A percentile compares a stretch with the other conserved stretches of the same genome.
Evolutionary conservation across 371 early-diverging fungal genomes (phyloP).

Genomic region (Dinochytrium kinnereticum): DNA sequence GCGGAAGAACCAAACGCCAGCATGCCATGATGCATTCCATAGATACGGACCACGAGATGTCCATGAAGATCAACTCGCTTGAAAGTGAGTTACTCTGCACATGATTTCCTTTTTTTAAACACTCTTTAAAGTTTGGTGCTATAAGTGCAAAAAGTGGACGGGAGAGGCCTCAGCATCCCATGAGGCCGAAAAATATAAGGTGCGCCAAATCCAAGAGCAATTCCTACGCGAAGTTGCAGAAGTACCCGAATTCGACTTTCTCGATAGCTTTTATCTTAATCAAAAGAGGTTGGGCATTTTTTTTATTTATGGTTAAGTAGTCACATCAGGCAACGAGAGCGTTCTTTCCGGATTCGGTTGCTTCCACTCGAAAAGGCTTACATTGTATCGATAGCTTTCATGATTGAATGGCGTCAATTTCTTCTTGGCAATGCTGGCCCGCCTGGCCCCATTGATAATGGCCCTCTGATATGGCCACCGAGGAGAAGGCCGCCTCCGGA

Average conservation of each 20-base stretch:
- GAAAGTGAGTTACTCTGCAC: background rate
- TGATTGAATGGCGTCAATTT: conserved; percentile 28
- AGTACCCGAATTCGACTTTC: background rate
- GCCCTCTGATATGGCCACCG: conserved; percentile 7
- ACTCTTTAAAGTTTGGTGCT: conserved; percentile 16
- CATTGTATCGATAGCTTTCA: conserved; percentile 14
- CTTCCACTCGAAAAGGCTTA: conserved; percentile 20
- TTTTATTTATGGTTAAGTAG: background rate
- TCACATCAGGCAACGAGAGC: conserved; percentile 15
- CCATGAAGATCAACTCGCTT: conserved; percentile 30
- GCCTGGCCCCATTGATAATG: conserved; percentile 20
- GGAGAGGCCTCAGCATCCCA: conserved; percentile 7
- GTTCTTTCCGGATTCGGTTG: conserved; percentile 13
- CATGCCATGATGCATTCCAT: conserved; percentile 23
- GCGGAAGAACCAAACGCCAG: conserved; percentile 26
- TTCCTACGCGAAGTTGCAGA: background rate
- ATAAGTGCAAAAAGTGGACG: conserved; percentile 29
- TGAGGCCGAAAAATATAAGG: background rate
- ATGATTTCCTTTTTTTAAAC: background rate
- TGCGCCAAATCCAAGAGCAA: background rate
- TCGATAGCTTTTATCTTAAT: conserved; percentile 2
- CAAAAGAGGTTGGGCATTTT: background rate
- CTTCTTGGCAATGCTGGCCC: conserved; percentile 27
- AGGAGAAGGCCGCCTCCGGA: conserved; percentile 9
- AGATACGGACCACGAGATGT: background rate